phyloP scores from a whole-genome alignment of 2,329 filamentous ascomycete genomes.

The Colletotrichum graminicola region DNA sequence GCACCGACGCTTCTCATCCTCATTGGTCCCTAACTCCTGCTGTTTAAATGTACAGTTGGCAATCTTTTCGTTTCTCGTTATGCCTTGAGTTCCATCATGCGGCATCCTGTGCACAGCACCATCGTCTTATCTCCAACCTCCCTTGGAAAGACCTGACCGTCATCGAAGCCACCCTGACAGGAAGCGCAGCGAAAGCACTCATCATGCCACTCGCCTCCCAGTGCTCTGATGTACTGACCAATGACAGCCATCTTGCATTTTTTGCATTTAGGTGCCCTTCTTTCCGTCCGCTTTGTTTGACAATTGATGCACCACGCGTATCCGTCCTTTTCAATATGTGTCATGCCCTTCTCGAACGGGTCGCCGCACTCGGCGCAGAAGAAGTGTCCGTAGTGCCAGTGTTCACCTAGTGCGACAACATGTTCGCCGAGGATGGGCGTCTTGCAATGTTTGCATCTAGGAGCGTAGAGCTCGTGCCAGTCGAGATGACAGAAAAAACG shows the following conservation, averaged over 20 bases:
- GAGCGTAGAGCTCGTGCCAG: slow-evolving; percentile 94
- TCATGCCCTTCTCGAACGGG: slow-evolving; percentile 81
- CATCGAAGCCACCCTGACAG: slow-evolving; percentile 71
- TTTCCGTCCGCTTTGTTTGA: slow-evolving; percentile 91
- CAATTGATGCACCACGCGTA: slow-evolving; percentile 97
- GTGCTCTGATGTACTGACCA: slow-evolving; percentile 88
- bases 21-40: background rate
- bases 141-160: slow-evolving; percentile 74
- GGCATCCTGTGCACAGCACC: slow-evolving; percentile 72
- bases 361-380: slow-evolving; percentile 99
- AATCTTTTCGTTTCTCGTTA: slow-evolving; percentile 45
- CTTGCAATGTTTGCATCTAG: slow-evolving; percentile 94
- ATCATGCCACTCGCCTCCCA: slow-evolving; percentile 94
- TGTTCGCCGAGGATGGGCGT: slow-evolving; percentile 97
- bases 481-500: slow-evolving; percentile 99
- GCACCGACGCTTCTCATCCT: background rate
- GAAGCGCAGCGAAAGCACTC: slow-evolving; percentile 86
- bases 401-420: slow-evolving; percentile 90
- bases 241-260: slow-evolving; percentile 88
- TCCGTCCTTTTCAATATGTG: slow-evolving; percentile 91
- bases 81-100: slow-evolving; percentile 70
- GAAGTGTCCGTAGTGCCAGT: slow-evolving; percentile 98
- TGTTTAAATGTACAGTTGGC: background rate
- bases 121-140: slow-evolving; percentile 51
- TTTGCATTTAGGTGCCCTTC: slow-evolving; percentile 87